Evolutionary conservation across 108 stramenopile genomes (phyloP).

Genomic region (Chaetoceros muelleri): DNA sequence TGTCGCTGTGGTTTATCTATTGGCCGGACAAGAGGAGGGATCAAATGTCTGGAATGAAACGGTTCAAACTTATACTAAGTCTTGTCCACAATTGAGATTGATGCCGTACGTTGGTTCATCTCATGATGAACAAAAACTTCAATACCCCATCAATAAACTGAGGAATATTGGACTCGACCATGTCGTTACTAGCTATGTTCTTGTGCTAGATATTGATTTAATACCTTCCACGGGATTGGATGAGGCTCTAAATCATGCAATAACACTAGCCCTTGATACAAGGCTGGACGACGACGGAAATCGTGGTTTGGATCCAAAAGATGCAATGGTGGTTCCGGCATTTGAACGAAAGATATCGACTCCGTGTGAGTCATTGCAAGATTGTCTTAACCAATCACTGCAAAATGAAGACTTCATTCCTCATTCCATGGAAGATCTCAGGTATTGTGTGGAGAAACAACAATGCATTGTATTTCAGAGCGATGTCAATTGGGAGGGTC

Average conservation of each 20-base stretch:
- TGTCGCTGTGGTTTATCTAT: slow-evolving; percentile 50
- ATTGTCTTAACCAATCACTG: slow-evolving; percentile 29
- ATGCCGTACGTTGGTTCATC: slow-evolving; percentile 23
- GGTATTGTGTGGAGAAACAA: slow-evolving; percentile 37
- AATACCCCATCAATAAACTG: slow-evolving; percentile 86
- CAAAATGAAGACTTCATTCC: slow-evolving; percentile 53
- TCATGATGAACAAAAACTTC: slow-evolving; percentile 1
- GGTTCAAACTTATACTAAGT: neutral
- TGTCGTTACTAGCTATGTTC: slow-evolving; percentile 76
- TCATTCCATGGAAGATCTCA: slow-evolving; percentile 42
- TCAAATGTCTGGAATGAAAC: neutral
- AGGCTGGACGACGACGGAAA: slow-evolving; percentile 1
- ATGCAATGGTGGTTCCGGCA: slow-evolving; percentile 76
- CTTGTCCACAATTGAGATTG: slow-evolving; percentile 46
- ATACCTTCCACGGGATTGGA: slow-evolving; percentile 63
- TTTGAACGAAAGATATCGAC: slow-evolving; percentile 49
- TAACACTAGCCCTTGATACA: neutral
- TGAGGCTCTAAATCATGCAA: slow-evolving; percentile 9
- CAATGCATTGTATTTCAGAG: slow-evolving; percentile 65
- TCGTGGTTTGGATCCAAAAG: slow-evolving; percentile 1
- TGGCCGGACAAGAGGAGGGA: slow-evolving; percentile 11
- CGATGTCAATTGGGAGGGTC: slow-evolving; percentile 72
- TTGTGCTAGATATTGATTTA: slow-evolving; percentile 85
- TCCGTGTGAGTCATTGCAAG: slow-evolving; percentile 27
- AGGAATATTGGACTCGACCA: slow-evolving; percentile 78